Evolutionary conservation across 2,329 filamentous ascomycete species (phyloP), one percentile per base, ranked within the genome.

Genomic region (Penicillium hordei): DNA sequence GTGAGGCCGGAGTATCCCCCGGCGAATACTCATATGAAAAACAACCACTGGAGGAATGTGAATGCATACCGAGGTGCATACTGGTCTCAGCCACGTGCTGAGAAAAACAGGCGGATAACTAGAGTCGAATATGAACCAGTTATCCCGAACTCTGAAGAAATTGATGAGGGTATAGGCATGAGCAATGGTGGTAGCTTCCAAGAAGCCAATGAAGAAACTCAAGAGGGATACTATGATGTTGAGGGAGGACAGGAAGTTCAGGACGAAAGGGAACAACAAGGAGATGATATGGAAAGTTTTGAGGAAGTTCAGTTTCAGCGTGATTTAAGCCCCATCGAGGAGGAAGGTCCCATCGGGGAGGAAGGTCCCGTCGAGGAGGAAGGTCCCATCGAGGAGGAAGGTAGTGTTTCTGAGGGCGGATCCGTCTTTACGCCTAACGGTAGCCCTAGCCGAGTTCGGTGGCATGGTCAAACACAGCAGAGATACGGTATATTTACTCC

Each of bases 51-150:
- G 59, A 39, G 48, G 43, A 60, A 60, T 25, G 10, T 38, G 9
- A 55, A 60, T 52, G 48, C 52, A 25, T 33, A 40, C 52, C 45
- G 51, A 51, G 55, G 45, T 49, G 59, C 48, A 55, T 38, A 58
- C 38, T 60, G 51, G 50, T 21, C 45, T 25, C 40, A 52, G 9
- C 57, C 52, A 50, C 48, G 52, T 42, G 57, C 57, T 42, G 9
- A 45, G n/a, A 23, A 55, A 46, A 52, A 50, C 21, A 56, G 33
- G 36, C 33, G 40, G 9, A 43, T 58, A 23, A 48, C 53, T 23
- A 39, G 9, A 5, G 31, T 57, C 4, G 29, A 19, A 25, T 49
- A 52, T 48, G 42, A 52, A 38, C 36, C 27, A n/a, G 19, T 43
- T 25, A 36, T 19, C 38, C 17, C 46, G 15, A 46, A 46, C 17